These are phyloP conservation scores for Mortierella sp. DNA, from an alignment of 371 early-diverging fungal genomes.

Conservation along the genomic window DNA sequence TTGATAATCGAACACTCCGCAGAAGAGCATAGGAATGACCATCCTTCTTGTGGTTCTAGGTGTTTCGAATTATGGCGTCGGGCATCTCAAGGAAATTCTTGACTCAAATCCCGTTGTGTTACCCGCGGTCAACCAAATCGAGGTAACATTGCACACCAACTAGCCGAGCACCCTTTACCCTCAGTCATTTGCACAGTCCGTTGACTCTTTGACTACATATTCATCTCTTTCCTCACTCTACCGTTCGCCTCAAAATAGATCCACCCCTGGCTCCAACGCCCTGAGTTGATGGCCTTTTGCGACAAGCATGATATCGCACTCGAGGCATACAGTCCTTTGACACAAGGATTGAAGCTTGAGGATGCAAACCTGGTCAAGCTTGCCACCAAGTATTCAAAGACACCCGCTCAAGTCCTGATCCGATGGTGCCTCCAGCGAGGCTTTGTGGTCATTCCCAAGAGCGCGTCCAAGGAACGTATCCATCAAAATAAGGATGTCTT, in stretches of 20 bases:
- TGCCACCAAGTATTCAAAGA: constrained; percentile 52
- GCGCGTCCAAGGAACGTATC: constrained; percentile 56
- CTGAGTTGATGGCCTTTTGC: constrained; percentile 57
- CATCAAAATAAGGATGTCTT: constrained; percentile 59
- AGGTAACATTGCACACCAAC: no score
- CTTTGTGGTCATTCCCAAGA: constrained; percentile 66
- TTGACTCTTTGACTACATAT: not conserved
- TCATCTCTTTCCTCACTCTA: constrained; percentile 20
- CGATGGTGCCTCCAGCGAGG: constrained; percentile 56
- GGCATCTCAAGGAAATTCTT: constrained; percentile 66
- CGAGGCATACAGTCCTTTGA: constrained; percentile 66
- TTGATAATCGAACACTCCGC: constrained; percentile 38
- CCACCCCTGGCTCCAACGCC: constrained; percentile 56
- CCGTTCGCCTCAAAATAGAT: constrained; percentile 24
- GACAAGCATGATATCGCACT: constrained; percentile 53
- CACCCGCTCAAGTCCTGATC: constrained; percentile 58
- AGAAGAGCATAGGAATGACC: not conserved
- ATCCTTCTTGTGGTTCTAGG: constrained; percentile 41
- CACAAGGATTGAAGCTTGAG: constrained; percentile 56
- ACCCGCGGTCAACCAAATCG: constrained; percentile 81
- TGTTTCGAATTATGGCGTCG: constrained; percentile 76
- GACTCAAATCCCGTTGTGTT: constrained; percentile 57
- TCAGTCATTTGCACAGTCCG: not conserved
- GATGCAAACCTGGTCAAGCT: constrained; percentile 55
- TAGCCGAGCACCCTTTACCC: no score